Percentiles rank a stretch among this genome's conserved stretches.
These are phyloP conservation scores for Venturia oleaginea DNA, from an alignment of 2,329 filamentous ascomycete genomes.

Conservation along the genomic window DNA sequence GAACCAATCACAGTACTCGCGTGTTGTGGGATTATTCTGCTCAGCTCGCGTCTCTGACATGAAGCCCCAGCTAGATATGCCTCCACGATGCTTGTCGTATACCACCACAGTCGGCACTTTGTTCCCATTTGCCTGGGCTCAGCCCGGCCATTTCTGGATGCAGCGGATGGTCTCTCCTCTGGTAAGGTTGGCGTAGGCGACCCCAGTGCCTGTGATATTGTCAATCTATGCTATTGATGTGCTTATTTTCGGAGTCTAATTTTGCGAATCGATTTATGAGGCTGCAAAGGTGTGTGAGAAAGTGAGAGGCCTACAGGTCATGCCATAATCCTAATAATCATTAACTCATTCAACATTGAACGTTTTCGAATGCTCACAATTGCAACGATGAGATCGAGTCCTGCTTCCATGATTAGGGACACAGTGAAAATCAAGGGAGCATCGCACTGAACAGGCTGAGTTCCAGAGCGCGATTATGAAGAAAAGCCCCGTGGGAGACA, in stretches of 20 bases:
- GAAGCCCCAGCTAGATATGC: constrained; percentile 45
- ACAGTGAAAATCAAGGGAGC: not conserved
- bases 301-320: constrained; percentile 25
- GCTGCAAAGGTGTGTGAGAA: not conserved
- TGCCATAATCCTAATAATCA: constrained; percentile 25
- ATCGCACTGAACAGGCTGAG: not conserved
- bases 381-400: not conserved
- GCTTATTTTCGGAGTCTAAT: not conserved
- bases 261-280: not conserved
- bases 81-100: constrained; percentile 33
- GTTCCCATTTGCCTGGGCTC: constrained; percentile 43
- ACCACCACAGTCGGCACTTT: constrained; percentile 46
- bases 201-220: constrained; percentile 24
- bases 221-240: not conserved
- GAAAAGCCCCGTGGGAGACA: not conserved
- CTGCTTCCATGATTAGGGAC: not conserved
- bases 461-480: not conserved
- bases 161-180: constrained; percentile 26
- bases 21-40: constrained; percentile 35
- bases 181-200: constrained; percentile 29
- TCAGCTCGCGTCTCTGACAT: constrained; percentile 34
- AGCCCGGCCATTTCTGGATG: constrained; percentile 45
- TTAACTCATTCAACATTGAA: not conserved
- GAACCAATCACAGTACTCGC: constrained; percentile 43
- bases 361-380: not conserved